phyloP scores from a whole-genome alignment of 495 filamentous ascomycete species.

The Neurospora tetraspora region DNA sequence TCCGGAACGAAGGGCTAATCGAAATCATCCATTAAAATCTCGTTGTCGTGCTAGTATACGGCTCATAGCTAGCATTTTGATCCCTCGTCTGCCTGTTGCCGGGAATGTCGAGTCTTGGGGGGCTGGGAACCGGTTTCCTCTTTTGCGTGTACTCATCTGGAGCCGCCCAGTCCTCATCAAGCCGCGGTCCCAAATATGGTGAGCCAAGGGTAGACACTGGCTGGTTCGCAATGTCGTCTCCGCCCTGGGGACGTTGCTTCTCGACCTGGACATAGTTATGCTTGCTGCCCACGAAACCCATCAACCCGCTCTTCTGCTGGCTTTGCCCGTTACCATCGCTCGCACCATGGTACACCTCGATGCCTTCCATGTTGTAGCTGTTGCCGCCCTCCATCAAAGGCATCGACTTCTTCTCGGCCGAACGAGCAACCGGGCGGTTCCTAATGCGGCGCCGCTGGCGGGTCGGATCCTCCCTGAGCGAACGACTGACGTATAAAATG shows the following conservation, averaged over 20 bases:
- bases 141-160: conserved; percentile 13
- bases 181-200: neutral
- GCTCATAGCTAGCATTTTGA: conserved; percentile 11
- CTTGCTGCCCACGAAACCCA: neutral
- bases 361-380: neutral
- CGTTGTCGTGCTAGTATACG: conserved; percentile 2
- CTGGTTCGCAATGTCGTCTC: neutral
- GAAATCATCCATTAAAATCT: neutral
- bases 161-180: conserved; percentile 16
- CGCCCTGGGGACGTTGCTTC: conserved; percentile 12
- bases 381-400: neutral
- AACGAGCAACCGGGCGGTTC: neutral
- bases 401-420: conserved; percentile 4
- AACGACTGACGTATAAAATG: conserved; percentile 7
- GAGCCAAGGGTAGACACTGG: neutral
- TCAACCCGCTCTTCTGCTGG: neutral
- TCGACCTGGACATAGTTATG: conserved; percentile 30
- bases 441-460: neutral
- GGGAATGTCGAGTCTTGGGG: conserved; percentile 1
- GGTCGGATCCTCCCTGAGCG: neutral
- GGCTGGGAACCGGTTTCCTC: neutral
- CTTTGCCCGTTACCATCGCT: neutral
- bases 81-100: conserved; percentile 8
- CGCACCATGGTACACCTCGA: neutral
- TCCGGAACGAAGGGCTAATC: neutral